Evolutionary conservation across 257 asterid species (phyloP).

Genomic region (Salvia hispanica): DNA sequence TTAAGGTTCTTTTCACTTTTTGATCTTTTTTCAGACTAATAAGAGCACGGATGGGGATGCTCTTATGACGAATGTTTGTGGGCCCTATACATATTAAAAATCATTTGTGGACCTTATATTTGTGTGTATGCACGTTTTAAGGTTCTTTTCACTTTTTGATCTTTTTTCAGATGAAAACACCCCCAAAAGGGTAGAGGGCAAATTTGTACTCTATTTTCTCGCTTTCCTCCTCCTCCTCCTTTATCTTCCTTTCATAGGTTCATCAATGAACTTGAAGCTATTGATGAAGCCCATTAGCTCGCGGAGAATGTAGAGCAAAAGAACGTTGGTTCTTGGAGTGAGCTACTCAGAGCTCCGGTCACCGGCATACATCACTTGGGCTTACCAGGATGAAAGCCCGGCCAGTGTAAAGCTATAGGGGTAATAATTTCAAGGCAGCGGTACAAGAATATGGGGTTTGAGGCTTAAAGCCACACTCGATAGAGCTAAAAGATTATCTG

Average conservation of each 20-base stretch:
- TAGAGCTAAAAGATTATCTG: slow-evolving; percentile 88
- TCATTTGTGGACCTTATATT: no score
- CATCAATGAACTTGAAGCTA: slow-evolving; percentile 74
- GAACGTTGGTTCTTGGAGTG: slow-evolving; percentile 63
- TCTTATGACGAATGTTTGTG: no score
- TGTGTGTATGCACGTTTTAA: no score
- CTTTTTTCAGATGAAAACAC: no score
- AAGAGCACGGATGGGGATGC: no score
- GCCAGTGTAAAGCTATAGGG: slow-evolving; percentile 74
- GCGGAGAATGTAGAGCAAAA: slow-evolving; percentile 53
- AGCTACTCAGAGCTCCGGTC: slow-evolving; percentile 63
- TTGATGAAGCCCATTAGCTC: slow-evolving; percentile 79
- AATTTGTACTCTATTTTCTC: no score
- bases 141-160: no score
- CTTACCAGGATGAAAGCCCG: slow-evolving; percentile 83
- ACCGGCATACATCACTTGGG: slow-evolving; percentile 74
- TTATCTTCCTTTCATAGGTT: slow-evolving; percentile 44
- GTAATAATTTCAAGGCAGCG: slow-evolving; percentile 55
- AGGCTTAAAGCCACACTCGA: slow-evolving; percentile 95
- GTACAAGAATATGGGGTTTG: slow-evolving; percentile 84
- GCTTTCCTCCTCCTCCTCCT: no score
- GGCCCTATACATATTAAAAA: no score
- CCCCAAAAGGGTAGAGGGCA: no score
- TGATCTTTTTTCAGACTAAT: no score
- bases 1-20: no score